These are phyloP conservation scores for Emericellopsis cladophorae DNA, from an alignment of 2,329 filamentous ascomycete species.

Conservation along the genomic window DNA sequence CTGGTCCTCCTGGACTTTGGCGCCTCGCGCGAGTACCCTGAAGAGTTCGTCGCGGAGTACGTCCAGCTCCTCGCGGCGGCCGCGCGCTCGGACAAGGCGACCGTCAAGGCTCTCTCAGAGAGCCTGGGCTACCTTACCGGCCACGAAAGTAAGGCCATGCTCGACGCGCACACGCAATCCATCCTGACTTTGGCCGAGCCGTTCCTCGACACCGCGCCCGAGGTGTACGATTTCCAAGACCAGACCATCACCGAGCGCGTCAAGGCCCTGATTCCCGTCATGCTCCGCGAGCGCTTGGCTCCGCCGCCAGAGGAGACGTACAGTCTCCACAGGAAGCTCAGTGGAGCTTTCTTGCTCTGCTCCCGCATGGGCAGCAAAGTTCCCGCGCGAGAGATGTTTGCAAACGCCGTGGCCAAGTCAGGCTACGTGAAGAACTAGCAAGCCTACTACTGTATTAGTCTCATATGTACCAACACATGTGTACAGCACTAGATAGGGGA, in stretches of 20 bases:
- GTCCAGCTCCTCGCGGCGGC: slow-evolving; percentile 71
- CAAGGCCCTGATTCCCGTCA: slow-evolving; percentile 75
- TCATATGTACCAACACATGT: not conserved
- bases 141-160: slow-evolving; percentile 73
- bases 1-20: slow-evolving; percentile 94
- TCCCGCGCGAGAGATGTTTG: slow-evolving; percentile 69
- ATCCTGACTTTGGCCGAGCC: slow-evolving; percentile 88
- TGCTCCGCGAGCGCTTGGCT: slow-evolving; percentile 78
- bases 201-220: slow-evolving; percentile 63
- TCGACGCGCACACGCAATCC: slow-evolving; percentile 79
- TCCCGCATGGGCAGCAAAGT: slow-evolving; percentile 76
- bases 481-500: too few relatives aligned
- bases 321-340: slow-evolving; percentile 85
- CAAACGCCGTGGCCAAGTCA: slow-evolving; percentile 31
- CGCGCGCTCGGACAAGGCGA: slow-evolving; percentile 51
- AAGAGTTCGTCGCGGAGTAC: slow-evolving; percentile 69
- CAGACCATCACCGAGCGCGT: slow-evolving; percentile 97
- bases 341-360: slow-evolving; percentile 87
- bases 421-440: slow-evolving; percentile 11
- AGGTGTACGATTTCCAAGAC: slow-evolving; percentile 80
- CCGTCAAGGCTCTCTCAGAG: slow-evolving; percentile 56
- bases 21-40: slow-evolving; percentile 75
- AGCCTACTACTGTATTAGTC: not conserved
- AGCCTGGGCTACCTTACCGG: slow-evolving; percentile 86
- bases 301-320: slow-evolving; percentile 98